Percentiles rank a stretch among this genome's conserved stretches.
Evolutionary conservation across 805 yeast species (phyloP).

Genomic region (Blastobotrys robertii): DNA sequence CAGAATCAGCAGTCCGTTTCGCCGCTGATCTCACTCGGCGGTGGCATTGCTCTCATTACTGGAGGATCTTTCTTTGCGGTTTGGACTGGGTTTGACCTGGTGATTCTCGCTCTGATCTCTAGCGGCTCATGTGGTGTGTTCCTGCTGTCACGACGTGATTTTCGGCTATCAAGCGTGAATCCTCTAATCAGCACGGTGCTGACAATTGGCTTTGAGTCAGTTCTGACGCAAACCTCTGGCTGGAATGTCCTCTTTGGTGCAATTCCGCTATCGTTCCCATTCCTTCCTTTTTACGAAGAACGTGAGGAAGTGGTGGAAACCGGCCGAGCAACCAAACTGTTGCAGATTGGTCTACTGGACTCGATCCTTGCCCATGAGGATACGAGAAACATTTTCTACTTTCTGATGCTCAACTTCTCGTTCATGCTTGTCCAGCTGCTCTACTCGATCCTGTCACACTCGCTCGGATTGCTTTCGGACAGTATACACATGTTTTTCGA

Average conservation of each 20-base stretch:
- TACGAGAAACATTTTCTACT: slow-evolving; percentile 82
- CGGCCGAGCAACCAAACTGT: neutral
- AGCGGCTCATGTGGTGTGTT: slow-evolving; percentile 25
- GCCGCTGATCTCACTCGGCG: neutral
- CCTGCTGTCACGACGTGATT: slow-evolving; percentile 21
- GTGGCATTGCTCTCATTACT: slow-evolving; percentile 3
- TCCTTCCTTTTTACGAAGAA: slow-evolving; percentile 2
- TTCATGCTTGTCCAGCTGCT: slow-evolving; percentile 92
- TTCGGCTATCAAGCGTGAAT: slow-evolving; percentile 20
- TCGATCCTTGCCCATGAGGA: slow-evolving; percentile 46
- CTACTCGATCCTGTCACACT: slow-evolving; percentile 86
- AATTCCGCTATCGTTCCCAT: slow-evolving; percentile 13
- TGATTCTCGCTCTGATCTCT: slow-evolving; percentile 19
- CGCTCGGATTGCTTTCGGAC: slow-evolving; percentile 84
- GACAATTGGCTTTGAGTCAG: slow-evolving; percentile 13
- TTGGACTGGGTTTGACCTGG: slow-evolving; percentile 4
- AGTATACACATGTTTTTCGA: slow-evolving; percentile 95
- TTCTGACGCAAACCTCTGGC: slow-evolving; percentile 5
- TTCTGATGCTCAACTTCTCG: slow-evolving; percentile 71
- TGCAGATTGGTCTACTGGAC: slow-evolving; percentile 22
- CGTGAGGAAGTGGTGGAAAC: neutral
- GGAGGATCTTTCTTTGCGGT: slow-evolving; percentile 1
- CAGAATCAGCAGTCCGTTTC: slow-evolving; percentile 3
- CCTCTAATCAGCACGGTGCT: slow-evolving; percentile 14
- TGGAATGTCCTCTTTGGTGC: slow-evolving; percentile 13